These are phyloP conservation scores for Capsicum chinense DNA, from an alignment of 257 asterid species.

Conservation along the genomic window DNA sequence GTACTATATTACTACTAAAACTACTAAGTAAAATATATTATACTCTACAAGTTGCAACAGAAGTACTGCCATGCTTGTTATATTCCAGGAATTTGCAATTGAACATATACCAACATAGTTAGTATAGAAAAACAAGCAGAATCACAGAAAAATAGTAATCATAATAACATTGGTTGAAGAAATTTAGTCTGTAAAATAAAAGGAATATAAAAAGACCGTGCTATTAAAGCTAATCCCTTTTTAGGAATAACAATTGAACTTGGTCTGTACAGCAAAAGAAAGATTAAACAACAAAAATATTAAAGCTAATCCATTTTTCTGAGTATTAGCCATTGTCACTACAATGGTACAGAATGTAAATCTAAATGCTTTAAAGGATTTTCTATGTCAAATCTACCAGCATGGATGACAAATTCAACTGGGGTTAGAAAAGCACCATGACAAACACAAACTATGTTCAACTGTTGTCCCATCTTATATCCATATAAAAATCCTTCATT, in stretches of 20 bases:
- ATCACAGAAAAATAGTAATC: neutral
- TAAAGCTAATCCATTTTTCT: neutral
- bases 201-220: neutral
- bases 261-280: neutral
- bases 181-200: neutral
- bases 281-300: neutral
- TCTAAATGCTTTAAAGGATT: constrained; percentile 74
- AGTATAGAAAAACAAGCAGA: neutral
- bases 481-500: constrained; percentile 68
- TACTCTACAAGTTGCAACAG: neutral
- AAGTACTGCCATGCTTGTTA: too few species aligned
- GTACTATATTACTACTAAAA: too few species aligned
- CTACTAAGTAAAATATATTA: too few species aligned
- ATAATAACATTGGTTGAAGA: neutral
- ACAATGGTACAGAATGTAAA: constrained; percentile 45
- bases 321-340: constrained; percentile 27
- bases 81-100: too few species aligned
- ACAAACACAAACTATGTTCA: constrained; percentile 78
- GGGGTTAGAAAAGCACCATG: constrained; percentile 76
- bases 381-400: constrained; percentile 64
- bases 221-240: neutral
- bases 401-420: constrained; percentile 73
- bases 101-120: neutral
- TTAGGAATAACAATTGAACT: neutral
- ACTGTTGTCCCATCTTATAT: constrained; percentile 63